phyloP scores from a whole-genome alignment of 2,329 filamentous ascomycete species.

The Neopestalotiopsis sp. region DNA sequence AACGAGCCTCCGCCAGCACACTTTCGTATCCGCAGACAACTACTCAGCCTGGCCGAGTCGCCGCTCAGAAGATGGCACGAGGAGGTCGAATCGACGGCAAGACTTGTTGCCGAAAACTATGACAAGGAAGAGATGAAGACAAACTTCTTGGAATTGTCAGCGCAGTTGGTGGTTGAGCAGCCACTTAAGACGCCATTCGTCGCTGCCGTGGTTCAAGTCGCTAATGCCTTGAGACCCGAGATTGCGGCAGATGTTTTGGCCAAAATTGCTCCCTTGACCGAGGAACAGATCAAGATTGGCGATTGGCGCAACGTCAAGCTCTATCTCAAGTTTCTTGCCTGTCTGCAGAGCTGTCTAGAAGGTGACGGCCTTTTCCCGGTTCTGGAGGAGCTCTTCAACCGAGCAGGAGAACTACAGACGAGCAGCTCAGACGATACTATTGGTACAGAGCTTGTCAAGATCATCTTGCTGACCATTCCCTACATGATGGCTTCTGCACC shows the following conservation, averaged over 20 bases:
- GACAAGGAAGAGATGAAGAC: slow-evolving; percentile 81
- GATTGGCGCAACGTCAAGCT: slow-evolving; percentile 93
- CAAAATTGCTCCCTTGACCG: slow-evolving; percentile 63
- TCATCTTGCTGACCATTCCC: slow-evolving; percentile 92
- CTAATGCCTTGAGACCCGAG: slow-evolving; percentile 79
- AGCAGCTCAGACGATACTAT: slow-evolving; percentile 87
- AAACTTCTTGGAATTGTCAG: slow-evolving; percentile 73
- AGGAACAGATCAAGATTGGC: slow-evolving; percentile 72
- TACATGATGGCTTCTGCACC: slow-evolving; percentile 82
- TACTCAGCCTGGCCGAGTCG: slow-evolving; percentile 82
- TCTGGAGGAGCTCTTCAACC: slow-evolving; percentile 86
- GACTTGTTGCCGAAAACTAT: slow-evolving; percentile 79
- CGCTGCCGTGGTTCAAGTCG: slow-evolving; percentile 79
- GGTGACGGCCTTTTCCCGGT: slow-evolving; percentile 86
- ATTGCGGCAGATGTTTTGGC: slow-evolving; percentile 73
- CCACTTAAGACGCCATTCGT: slow-evolving; percentile 98
- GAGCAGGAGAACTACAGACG: slow-evolving; percentile 92
- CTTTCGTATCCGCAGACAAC: slow-evolving; percentile 76
- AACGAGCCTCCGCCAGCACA: slow-evolving; percentile 63
- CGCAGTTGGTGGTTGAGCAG: slow-evolving; percentile 85
- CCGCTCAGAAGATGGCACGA: slow-evolving; percentile 79
- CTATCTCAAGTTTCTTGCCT: slow-evolving; percentile 85
- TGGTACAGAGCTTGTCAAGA: slow-evolving; percentile 89
- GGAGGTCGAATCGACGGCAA: slow-evolving; percentile 76
- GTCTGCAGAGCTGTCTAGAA: slow-evolving; percentile 78